These are phyloP conservation scores for Drosera spatulata DNA, from an alignment of 179 eudicot genomes.

Conservation along the genomic window DNA sequence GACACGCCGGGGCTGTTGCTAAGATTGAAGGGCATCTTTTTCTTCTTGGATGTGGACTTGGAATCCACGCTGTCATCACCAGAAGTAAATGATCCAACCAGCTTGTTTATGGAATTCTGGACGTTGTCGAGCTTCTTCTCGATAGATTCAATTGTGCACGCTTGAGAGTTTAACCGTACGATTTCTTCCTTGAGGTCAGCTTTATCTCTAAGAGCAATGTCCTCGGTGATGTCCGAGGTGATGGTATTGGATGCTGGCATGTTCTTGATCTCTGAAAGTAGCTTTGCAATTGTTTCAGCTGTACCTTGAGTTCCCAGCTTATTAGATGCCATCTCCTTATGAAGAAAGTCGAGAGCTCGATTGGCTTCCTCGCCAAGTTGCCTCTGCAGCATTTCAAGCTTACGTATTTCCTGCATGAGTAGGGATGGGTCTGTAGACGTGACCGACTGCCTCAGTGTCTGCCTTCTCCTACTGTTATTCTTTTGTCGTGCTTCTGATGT, in stretches of 20 bases:
- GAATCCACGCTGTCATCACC: slow-evolving; percentile 39
- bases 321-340: slow-evolving; percentile 71
- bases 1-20: slow-evolving; percentile 58
- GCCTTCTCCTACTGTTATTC: slow-evolving; percentile 33
- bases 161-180: slow-evolving; percentile 56
- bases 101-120: slow-evolving; percentile 64
- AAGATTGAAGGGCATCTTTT: slow-evolving; percentile 50
- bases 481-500: slow-evolving; percentile 20
- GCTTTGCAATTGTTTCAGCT: slow-evolving; percentile 67
- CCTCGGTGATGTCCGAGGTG: slow-evolving; percentile 46
- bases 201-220: slow-evolving; percentile 36
- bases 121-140: slow-evolving; percentile 94
- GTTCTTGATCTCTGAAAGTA: slow-evolving; percentile 70
- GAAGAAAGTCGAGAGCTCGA: slow-evolving; percentile 81
- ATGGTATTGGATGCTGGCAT: slow-evolving; percentile 37
- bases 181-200: slow-evolving; percentile 77
- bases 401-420: slow-evolving; percentile 75
- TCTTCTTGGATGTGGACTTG: slow-evolving; percentile 47
- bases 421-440: slow-evolving; percentile 54
- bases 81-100: slow-evolving; percentile 40
- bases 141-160: slow-evolving; percentile 46
- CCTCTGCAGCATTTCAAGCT: slow-evolving; percentile 80
- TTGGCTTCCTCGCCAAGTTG: slow-evolving; percentile 97
- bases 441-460: slow-evolving; percentile 49
- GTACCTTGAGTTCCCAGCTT: slow-evolving; percentile 65